These are phyloP conservation scores for Phytophthora fragariae DNA, from an alignment of 352 stramenopile genomes.

Conservation along the genomic window DNA sequence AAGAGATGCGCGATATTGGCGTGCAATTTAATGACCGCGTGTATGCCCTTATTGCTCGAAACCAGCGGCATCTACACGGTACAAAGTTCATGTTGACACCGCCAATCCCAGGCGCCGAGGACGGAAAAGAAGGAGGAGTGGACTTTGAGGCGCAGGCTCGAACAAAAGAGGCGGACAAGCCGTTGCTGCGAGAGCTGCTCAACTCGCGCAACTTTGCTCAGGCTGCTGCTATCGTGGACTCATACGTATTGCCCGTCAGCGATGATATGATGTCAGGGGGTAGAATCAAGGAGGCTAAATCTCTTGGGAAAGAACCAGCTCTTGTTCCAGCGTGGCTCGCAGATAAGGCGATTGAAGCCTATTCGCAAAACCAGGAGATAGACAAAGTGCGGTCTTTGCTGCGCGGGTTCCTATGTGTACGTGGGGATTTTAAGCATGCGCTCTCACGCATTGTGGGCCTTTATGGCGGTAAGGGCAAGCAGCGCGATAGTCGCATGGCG, in stretches of 20 bases:
- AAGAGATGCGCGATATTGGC: slow-evolving; percentile 51
- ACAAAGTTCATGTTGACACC: slow-evolving; percentile 36
- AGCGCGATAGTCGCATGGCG: slow-evolving; percentile 40
- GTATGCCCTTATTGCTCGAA: slow-evolving; percentile 46
- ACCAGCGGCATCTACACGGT: slow-evolving; percentile 41
- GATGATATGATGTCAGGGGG: slow-evolving; percentile 21
- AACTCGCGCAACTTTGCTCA: slow-evolving; percentile 37
- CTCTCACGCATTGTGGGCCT: slow-evolving; percentile 37
- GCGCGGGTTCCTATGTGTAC: slow-evolving; percentile 44
- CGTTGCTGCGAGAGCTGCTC: slow-evolving; percentile 39
- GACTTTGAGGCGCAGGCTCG: slow-evolving; percentile 12
- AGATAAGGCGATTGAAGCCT: slow-evolving; percentile 47
- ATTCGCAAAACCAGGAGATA: slow-evolving; percentile 47
- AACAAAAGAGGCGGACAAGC: slow-evolving; percentile 32
- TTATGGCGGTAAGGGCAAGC: slow-evolving; percentile 34
- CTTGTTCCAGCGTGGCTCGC: slow-evolving; percentile 46
- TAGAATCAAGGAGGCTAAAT: slow-evolving; percentile 12
- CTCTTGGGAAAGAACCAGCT: slow-evolving; percentile 9
- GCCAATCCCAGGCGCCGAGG: background rate
- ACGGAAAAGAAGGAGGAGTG: background rate
- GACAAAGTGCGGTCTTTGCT: slow-evolving; percentile 61
- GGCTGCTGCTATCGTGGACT: slow-evolving; percentile 46
- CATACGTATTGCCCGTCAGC: slow-evolving; percentile 33
- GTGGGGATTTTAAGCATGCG: slow-evolving; percentile 43
- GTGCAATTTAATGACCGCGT: slow-evolving; percentile 40